These are phyloP conservation scores for Fraxinus albicans DNA, from an alignment of 305 asterid genomes.

Conservation along the genomic window DNA sequence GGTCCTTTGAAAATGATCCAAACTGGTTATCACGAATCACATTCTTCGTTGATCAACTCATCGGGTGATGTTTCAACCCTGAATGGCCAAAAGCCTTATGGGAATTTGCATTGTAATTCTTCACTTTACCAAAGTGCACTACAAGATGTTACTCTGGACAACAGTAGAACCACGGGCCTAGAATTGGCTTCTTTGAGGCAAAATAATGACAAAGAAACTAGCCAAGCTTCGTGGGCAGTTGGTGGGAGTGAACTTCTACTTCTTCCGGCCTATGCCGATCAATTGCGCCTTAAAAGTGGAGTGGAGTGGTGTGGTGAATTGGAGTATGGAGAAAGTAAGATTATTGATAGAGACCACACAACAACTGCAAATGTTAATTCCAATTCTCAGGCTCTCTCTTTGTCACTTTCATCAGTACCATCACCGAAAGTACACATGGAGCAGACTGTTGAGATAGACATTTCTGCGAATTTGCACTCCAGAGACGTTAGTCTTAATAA, in stretches of 20 bases:
- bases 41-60: slow-evolving; percentile 20
- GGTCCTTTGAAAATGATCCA: slow-evolving; percentile 28
- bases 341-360: slow-evolving; percentile 12
- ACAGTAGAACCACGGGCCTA: slow-evolving; percentile 26
- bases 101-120: slow-evolving; percentile 22
- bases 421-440: slow-evolving; percentile 28
- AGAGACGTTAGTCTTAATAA: slow-evolving; percentile 1
- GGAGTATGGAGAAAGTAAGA: slow-evolving; percentile 16
- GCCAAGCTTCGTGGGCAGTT: slow-evolving; percentile 29
- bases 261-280: slow-evolving; percentile 37
- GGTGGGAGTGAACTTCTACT: slow-evolving; percentile 34
- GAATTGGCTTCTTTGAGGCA: slow-evolving; percentile 29
- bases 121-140: slow-evolving; percentile 36
- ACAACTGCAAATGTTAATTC: slow-evolving; percentile 21
- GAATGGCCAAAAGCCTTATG: slow-evolving; percentile 10
- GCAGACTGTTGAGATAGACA: slow-evolving; percentile 18
- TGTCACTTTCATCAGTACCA: slow-evolving; percentile 67
- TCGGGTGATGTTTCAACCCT: slow-evolving; percentile 2
- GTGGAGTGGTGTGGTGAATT: slow-evolving; percentile 28
- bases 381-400: slow-evolving; percentile 48
- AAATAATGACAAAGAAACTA: slow-evolving; percentile 16
- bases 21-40: slow-evolving; percentile 30
- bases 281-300: slow-evolving; percentile 19
- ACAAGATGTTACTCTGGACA: slow-evolving; percentile 44
- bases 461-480: background rate